phyloP scores from a whole-genome alignment of 306 rosid genomes.

The Cucurbita argyrosperma region DNA sequence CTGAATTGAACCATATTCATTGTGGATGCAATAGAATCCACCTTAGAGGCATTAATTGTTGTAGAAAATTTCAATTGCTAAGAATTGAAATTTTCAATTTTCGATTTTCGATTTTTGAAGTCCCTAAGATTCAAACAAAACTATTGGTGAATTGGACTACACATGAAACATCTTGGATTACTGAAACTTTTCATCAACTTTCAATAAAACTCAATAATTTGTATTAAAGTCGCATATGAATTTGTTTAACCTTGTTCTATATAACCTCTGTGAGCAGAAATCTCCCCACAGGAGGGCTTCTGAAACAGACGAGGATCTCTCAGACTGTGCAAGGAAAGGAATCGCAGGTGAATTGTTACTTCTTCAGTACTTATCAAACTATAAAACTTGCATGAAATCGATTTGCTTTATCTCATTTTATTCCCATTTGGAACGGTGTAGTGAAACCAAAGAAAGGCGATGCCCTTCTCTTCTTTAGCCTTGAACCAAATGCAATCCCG shows the following conservation, averaged over 20 bases:
- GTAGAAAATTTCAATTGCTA: too few relatives aligned
- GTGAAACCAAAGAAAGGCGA: slow-evolving; percentile 93
- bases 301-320: slow-evolving; percentile 34
- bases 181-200: background rate
- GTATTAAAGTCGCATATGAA: background rate
- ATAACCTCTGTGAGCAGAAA: slow-evolving; percentile 30
- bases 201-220: background rate
- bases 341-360: slow-evolving; percentile 50
- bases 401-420: slow-evolving; percentile 3
- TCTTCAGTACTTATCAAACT: background rate
- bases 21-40: background rate
- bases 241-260: background rate
- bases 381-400: background rate
- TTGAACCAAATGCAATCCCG: slow-evolving; percentile 54
- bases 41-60: background rate
- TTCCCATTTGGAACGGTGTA: slow-evolving; percentile 11
- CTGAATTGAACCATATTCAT: background rate
- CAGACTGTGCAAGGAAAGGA: slow-evolving; percentile 87
- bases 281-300: slow-evolving; percentile 36
- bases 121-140: background rate
- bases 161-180: background rate
- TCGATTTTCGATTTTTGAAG: too few relatives aligned
- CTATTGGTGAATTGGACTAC: background rate
- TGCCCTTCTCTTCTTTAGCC: slow-evolving; percentile 96
- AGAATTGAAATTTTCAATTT: too few relatives aligned